These are phyloP conservation scores for Solanum okadae DNA, from an alignment of 257 asterid species.

Conservation along the genomic window DNA sequence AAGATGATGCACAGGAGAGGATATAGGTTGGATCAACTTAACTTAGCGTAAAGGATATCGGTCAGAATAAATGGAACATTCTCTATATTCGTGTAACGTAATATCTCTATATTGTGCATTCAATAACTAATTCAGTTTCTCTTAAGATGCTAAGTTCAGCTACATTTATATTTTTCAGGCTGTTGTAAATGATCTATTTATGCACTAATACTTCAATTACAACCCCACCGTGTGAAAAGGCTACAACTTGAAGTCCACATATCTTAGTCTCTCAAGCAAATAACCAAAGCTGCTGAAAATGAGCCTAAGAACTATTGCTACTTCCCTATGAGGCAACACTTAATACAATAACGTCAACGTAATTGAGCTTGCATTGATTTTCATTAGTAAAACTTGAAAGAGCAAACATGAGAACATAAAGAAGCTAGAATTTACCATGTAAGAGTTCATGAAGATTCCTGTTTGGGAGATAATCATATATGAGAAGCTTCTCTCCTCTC, in stretches of 20 bases:
- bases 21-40: background rate
- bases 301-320: background rate
- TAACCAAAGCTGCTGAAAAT: background rate
- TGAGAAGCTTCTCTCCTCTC: conserved; percentile 96
- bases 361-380: background rate
- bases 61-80: background rate
- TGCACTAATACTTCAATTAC: background rate
- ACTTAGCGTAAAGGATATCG: background rate
- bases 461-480: conserved; percentile 71
- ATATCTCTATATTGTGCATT: background rate
- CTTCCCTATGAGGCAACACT: background rate
- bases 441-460: conserved; percentile 73
- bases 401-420: background rate
- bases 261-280: background rate
- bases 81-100: background rate
- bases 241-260: background rate
- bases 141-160: background rate
- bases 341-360: background rate
- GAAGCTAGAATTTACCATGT: conserved; percentile 48
- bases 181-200: background rate
- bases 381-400: background rate
- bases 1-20: background rate
- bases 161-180: background rate
- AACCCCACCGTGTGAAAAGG: background rate
- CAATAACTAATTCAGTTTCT: background rate